These are phyloP conservation scores for Rugonectria rugulosa DNA, from an alignment of 2,329 filamentous ascomycete genomes.

Conservation along the genomic window DNA sequence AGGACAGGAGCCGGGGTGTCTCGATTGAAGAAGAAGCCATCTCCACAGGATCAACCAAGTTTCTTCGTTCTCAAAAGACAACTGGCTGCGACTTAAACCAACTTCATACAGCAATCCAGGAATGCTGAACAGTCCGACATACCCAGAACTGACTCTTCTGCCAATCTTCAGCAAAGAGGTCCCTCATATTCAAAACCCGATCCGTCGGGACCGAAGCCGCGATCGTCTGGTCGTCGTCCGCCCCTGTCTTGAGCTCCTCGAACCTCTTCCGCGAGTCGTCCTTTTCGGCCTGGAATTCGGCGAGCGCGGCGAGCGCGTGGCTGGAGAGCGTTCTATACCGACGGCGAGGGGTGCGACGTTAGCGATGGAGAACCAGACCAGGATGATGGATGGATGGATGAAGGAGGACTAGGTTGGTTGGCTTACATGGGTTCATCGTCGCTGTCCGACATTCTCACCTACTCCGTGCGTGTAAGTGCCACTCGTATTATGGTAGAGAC, in stretches of 20 bases:
- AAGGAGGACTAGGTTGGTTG: neutral
- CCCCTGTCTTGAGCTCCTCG: constrained; percentile 59
- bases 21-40: constrained; percentile 30
- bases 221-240: neutral
- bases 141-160: constrained; percentile 87
- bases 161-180: constrained; percentile 83
- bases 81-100: no score
- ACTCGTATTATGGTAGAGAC: no score
- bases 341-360: neutral
- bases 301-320: constrained; percentile 71
- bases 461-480: no score
- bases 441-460: constrained; percentile 43
- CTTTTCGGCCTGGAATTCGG: constrained; percentile 77
- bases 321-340: constrained; percentile 63
- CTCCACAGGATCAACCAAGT: constrained; percentile 27
- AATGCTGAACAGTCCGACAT: constrained; percentile 38
- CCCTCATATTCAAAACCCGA: constrained; percentile 72
- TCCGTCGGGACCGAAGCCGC: no score
- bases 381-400: neutral
- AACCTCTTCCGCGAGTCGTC: constrained; percentile 72
- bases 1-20: constrained; percentile 7
- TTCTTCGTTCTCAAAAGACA: no score
- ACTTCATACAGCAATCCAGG: neutral
- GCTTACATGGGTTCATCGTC: constrained; percentile 60
- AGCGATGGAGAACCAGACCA: neutral